Conservation (phyloP, 164 flowering plant species). For the Brasenia schreberi region DNA sequence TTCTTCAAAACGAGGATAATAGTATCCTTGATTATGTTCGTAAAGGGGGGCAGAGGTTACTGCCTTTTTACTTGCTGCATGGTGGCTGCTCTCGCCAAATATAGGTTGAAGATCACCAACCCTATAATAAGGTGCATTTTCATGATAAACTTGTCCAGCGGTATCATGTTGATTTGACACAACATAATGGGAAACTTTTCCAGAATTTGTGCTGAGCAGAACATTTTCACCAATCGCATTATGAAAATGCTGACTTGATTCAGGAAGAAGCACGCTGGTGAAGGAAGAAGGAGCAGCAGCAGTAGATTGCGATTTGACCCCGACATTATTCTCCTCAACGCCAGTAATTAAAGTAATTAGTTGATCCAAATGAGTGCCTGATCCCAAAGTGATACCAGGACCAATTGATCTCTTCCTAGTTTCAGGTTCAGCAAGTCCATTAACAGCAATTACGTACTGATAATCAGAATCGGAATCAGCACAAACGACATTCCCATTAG, state of each 20-base stretch:
- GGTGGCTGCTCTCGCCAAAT: conserved; percentile 13
- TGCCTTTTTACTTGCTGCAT: conserved; percentile 11
- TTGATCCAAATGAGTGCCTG: conserved; percentile 53
- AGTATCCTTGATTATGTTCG: conserved; percentile 19
- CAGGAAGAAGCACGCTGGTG: conserved; percentile 9
- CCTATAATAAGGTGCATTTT: conserved; percentile 15
- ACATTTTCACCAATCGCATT: neutral
- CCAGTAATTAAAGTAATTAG: conserved; percentile 26
- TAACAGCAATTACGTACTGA: conserved; percentile 81
- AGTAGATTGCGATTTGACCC: conserved; percentile 16
- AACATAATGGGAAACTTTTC: neutral
- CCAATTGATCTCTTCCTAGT: conserved; percentile 35
- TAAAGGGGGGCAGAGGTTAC: conserved; percentile 16
- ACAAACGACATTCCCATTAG: conserved; percentile 36
- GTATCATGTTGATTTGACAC: conserved; percentile 13
- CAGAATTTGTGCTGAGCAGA: neutral
- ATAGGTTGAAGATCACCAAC: conserved; percentile 17
- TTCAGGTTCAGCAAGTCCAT: conserved; percentile 58
- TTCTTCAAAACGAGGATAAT: conserved; percentile 17
- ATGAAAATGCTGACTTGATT: conserved; percentile 3
- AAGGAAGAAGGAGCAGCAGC: conserved; percentile 15
- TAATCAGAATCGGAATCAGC: conserved; percentile 56
- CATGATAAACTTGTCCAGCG: conserved; percentile 16
- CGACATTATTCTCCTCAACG: neutral
- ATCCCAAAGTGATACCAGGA: conserved; percentile 25